Evolutionary conservation across 495 filamentous ascomycete species (phyloP).

Genomic region (Aspergillus cavernicola): DNA sequence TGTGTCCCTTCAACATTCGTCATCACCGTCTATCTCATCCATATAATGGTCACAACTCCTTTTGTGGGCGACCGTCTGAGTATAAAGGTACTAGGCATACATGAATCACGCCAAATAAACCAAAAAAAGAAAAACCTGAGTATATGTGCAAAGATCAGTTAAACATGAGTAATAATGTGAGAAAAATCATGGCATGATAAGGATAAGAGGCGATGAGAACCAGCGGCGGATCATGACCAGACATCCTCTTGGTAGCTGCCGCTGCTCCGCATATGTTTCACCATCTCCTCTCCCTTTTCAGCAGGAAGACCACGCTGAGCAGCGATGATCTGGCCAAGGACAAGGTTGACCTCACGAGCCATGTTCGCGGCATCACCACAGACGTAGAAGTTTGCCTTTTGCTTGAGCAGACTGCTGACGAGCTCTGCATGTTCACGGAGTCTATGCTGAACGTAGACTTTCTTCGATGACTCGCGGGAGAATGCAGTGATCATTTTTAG

Average conservation of each 20-base stretch:
- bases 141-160: conserved; percentile 39
- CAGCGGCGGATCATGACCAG: conserved; percentile 63
- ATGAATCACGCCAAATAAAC: conserved; percentile 25
- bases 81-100: conserved; percentile 29
- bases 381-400: conserved; percentile 95
- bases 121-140: conserved; percentile 26
- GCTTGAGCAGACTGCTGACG: conserved; percentile 82
- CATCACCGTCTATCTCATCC: conserved; percentile 15
- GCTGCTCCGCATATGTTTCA: conserved; percentile 88
- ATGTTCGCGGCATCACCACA: conserved; percentile 98
- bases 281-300: conserved; percentile 86
- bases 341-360: conserved; percentile 90
- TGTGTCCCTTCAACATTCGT: conserved; percentile 4
- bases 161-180: conserved; percentile 21
- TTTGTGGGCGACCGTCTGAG: conserved; percentile 8
- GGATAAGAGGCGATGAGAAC: conserved; percentile 17
- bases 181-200: conserved; percentile 19
- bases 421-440: conserved; percentile 77
- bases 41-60: conserved; percentile 1
- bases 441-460: conserved; percentile 96
- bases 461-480: conserved; percentile 73
- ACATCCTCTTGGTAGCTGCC: conserved; percentile 98
- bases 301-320: conserved; percentile 75
- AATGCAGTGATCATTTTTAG: conserved; percentile 90
- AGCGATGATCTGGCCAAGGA: conserved; percentile 79